These are phyloP conservation scores for Coemansia sp. DNA, from an alignment of 192 early-diverging fungal species.

Conservation along the genomic window DNA sequence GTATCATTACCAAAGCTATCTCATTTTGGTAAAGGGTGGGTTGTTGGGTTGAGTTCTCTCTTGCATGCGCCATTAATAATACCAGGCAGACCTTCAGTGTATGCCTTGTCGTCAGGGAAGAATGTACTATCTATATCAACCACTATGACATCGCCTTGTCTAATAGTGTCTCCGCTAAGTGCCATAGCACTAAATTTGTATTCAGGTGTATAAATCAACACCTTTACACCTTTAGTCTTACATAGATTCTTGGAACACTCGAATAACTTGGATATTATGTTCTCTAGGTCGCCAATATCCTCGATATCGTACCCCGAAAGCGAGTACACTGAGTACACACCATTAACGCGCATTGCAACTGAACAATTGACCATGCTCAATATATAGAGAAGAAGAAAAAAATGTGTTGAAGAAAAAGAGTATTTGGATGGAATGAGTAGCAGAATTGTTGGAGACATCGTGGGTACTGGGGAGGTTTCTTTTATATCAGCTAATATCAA, in stretches of 20 bases:
- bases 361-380: neutral
- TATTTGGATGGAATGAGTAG: neutral
- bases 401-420: neutral
- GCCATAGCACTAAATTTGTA: neutral
- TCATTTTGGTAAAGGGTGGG: neutral
- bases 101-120: neutral
- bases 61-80: neutral
- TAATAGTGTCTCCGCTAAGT: neutral
- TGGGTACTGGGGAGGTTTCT: neutral
- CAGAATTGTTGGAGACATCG: neutral
- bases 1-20: neutral
- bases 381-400: neutral
- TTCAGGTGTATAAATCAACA: neutral
- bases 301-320: neutral
- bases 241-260: neutral
- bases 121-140: neutral
- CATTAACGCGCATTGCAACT: neutral
- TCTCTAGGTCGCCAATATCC: neutral
- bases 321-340: neutral
- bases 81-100: neutral
- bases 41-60: neutral
- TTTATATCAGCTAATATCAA: neutral
- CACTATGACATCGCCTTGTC: neutral
- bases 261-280: neutral
- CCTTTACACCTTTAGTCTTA: neutral